Base-by-base conservation (phyloP, 129 eudicot species). In the Helianthus tuberosus region DNA sequence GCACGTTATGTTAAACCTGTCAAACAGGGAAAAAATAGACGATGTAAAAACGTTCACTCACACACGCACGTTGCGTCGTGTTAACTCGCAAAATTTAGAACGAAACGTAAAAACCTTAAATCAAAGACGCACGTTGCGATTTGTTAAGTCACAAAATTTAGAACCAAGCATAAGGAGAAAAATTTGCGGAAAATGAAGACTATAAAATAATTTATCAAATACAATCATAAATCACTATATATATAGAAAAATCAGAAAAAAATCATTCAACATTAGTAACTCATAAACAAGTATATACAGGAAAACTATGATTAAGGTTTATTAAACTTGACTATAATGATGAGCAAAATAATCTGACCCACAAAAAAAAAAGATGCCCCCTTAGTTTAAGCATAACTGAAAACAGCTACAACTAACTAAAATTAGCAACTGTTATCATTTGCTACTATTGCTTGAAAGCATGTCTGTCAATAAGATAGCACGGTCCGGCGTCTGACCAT, bases 391-490 rank as follows among this genome's bases (percentile, higher is more conserved):
- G 32, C 65, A 70, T 70, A 47, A 77, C 52, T 69, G 50, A 27
- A 27, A 27, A 27, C 2, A 27, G 3, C 32, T 27, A 27, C 3
- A 27, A 27, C 32, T 36, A 32, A 29, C 16, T 13, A 13, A 49
- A 46, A 48, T 13, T 39, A 60, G 1, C 66, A 50, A 62, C 38
- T 48, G 13, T 53, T 72, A 72, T 53, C 67, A 69, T 60, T 27
- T 27, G 3, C 32, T 27, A 27, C 29, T 52, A 43, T 4, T 66
- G 11, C 68, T 70, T 36, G 73, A 72, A 72, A 93, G 82, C 79
- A 90, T 32, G 47, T 86, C 89, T 14, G 35, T 75, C 83, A 93
- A 79, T 39, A 81, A 72, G 66, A 90, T 85, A 9, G 92, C 81
- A n/a, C 49, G 20, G 3, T 68, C 55, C 10, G 66, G 84, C 35